Evolutionary conservation across 1,284 basidiomycete genomes (phyloP).

Genomic region (Termitomyces sp.): DNA sequence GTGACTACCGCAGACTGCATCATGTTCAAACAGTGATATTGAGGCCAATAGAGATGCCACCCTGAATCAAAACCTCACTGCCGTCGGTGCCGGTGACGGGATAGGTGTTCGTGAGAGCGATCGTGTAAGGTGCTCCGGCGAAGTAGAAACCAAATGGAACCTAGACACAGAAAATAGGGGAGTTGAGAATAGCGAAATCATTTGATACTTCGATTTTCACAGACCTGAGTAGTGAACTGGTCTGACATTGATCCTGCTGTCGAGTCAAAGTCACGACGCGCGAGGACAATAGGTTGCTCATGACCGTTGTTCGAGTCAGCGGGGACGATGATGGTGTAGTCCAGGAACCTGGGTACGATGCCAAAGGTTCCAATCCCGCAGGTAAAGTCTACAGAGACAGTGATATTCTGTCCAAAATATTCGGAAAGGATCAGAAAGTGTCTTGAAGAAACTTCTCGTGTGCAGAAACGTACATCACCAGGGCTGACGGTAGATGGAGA

Average conservation of each 20-base stretch:
- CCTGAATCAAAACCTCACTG: constrained; percentile 8
- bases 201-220: background rate
- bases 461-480: constrained; percentile 12
- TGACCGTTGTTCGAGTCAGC: constrained; percentile 9
- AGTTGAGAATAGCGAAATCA: background rate
- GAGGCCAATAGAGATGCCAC: background rate
- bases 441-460: background rate
- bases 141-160: constrained; percentile 9
- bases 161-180: background rate
- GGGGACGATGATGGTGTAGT: constrained; percentile 12
- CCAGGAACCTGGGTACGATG: constrained; percentile 11
- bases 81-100: constrained; percentile 8
- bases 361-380: constrained; percentile 9
- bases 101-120: constrained; percentile 6
- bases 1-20: background rate
- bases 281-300: constrained; percentile 12
- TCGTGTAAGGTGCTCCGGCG: constrained; percentile 1
- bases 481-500: constrained; percentile 10
- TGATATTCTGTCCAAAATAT: constrained; percentile 3
- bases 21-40: constrained; percentile 4
- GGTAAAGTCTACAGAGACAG: constrained; percentile 7
- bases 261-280: constrained; percentile 10
- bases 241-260: constrained; percentile 8
- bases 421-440: too few relatives aligned
- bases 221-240: constrained; percentile 10